A percentile compares a stretch with the other conserved stretches of the same genome.
Evolutionary conservation across 345 rosid species (phyloP).

Genomic region (Litchi chinensis): DNA sequence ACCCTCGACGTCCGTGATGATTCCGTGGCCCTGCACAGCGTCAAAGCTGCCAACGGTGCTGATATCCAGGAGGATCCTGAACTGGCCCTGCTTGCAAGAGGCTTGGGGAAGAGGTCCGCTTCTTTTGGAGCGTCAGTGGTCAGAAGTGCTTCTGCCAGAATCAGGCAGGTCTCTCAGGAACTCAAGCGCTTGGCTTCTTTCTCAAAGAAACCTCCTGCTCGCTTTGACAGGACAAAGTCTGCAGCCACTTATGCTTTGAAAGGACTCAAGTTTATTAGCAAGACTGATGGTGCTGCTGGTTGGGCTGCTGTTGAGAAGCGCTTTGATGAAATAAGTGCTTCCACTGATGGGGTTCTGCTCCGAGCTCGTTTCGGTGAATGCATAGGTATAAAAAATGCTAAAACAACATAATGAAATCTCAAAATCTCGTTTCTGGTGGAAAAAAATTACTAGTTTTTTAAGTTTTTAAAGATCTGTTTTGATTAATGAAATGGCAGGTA

Average conservation of each 20-base stretch:
- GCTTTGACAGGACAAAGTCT: constrained; percentile 65
- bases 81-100: constrained; percentile 42
- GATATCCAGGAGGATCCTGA: constrained; percentile 44
- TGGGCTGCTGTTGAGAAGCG: constrained; percentile 73
- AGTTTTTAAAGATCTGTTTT: constrained; percentile 1
- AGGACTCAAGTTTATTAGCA: constrained; percentile 79
- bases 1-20: constrained; percentile 50
- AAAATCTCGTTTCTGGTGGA: too few relatives aligned
- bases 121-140: constrained; percentile 34
- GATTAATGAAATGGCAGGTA: constrained; percentile 39
- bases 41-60: constrained; percentile 38
- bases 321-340: constrained; percentile 59
- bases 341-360: constrained; percentile 45
- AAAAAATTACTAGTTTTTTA: background rate
- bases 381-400: constrained; percentile 41
- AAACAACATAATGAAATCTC: background rate
- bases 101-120: constrained; percentile 51
- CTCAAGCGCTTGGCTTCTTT: constrained; percentile 58
- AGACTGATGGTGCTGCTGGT: constrained; percentile 63
- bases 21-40: constrained; percentile 33
- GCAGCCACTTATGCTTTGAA: constrained; percentile 67
- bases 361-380: constrained; percentile 65
- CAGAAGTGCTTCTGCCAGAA: constrained; percentile 49
- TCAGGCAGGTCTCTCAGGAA: constrained; percentile 67
- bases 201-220: constrained; percentile 42